Percentiles rank a stretch among this genome's conserved stretches.
Evolutionary conservation across 176 grass and related monocot genomes (phyloP).

Genomic region (Carex littledalei): DNA sequence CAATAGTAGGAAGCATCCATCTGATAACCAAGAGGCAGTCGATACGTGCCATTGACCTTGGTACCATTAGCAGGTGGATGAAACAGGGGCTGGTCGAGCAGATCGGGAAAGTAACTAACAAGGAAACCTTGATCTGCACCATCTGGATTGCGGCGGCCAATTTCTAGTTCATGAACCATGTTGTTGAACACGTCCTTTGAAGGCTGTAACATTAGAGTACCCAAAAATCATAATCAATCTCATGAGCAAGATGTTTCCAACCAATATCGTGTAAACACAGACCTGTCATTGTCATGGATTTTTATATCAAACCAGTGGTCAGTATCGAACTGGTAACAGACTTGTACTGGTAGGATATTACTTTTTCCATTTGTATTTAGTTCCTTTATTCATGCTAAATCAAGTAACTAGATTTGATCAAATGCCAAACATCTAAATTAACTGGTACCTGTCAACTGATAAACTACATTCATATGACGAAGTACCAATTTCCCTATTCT

Average conservation of each 20-base stretch:
- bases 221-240: conserved; percentile 19
- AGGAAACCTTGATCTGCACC: conserved; percentile 95
- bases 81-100: conserved; percentile 84
- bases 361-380: background rate
- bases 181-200: conserved; percentile 83
- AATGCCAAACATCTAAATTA: too few species aligned
- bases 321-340: background rate
- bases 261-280: background rate
- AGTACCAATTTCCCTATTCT: background rate
- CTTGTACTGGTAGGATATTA: background rate
- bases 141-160: conserved; percentile 60
- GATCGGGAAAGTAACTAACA: conserved; percentile 76
- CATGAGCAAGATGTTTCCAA: background rate
- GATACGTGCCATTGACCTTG: conserved; percentile 81
- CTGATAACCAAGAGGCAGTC: conserved; percentile 93
- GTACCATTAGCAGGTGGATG: conserved; percentile 73
- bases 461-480: background rate
- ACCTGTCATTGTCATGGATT: background rate
- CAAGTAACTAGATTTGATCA: background rate
- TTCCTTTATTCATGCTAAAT: background rate
- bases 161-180: conserved; percentile 83
- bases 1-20: conserved; percentile 99
- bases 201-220: conserved; percentile 45
- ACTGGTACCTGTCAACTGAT: background rate
- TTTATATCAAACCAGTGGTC: background rate